Percentiles rank a stretch among this genome's conserved stretches.
phyloP scores from a whole-genome alignment of 257 asterid species.

The Schizonepeta tenuifolia region DNA sequence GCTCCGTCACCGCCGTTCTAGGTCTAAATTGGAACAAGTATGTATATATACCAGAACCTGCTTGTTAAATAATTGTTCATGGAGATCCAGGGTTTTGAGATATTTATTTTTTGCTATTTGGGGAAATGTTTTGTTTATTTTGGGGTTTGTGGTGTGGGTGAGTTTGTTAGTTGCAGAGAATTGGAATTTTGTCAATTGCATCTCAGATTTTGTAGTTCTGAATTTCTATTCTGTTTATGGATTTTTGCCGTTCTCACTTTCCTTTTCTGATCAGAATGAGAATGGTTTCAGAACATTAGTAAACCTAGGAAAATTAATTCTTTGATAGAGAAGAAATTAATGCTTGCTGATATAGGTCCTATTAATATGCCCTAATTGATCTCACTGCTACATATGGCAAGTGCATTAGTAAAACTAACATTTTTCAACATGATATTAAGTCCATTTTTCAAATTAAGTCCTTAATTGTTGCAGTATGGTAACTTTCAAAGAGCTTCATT shows the following conservation, averaged over 20 bases:
- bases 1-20: conserved; percentile 95
- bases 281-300: conserved; percentile 18
- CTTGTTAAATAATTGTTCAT: background rate
- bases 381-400: too few species aligned
- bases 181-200: conserved; percentile 30
- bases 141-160: conserved; percentile 9
- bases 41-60: conserved; percentile 20
- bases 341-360: conserved; percentile 15
- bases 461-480: background rate
- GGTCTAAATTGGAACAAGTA: conserved; percentile 98
- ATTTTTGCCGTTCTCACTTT: background rate
- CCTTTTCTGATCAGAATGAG: background rate
- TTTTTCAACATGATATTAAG: too few species aligned
- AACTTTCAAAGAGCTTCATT: conserved; percentile 9
- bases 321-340: conserved; percentile 6
- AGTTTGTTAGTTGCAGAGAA: conserved; percentile 27
- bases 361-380: too few species aligned
- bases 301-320: background rate
- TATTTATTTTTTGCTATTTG: conserved; percentile 4
- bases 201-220: conserved; percentile 17
- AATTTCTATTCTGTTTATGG: background rate
- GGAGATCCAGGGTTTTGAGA: background rate
- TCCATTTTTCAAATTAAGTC: conserved; percentile 1
- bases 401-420: conserved; percentile 15
- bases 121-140: background rate